Evolutionary conservation across 192 early-diverging fungal genomes (phyloP).

Genomic region (Mortierella hygrophila): DNA sequence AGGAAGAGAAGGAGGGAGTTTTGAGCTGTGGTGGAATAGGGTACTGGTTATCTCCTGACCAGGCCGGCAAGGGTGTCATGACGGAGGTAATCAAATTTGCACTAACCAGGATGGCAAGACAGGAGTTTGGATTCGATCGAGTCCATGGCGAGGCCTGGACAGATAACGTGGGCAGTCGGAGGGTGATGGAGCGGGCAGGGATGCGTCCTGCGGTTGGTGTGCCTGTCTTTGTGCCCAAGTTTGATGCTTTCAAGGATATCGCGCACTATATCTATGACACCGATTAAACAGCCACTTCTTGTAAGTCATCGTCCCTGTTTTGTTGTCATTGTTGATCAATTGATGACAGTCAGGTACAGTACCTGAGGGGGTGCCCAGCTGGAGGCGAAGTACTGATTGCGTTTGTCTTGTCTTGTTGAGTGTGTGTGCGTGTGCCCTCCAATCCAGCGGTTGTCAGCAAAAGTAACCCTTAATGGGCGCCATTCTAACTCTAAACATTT

Average conservation of each 20-base stretch:
- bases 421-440: not conserved
- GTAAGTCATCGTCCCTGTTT: not conserved
- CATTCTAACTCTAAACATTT: not conserved
- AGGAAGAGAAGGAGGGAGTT: not conserved
- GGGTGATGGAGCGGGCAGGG: slow-evolving; percentile 30
- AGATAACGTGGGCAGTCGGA: slow-evolving; percentile 23
- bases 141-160: slow-evolving; percentile 31
- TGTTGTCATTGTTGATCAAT: too few relatives aligned
- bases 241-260: slow-evolving; percentile 18
- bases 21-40: slow-evolving; percentile 18
- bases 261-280: slow-evolving; percentile 23
- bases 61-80: slow-evolving; percentile 27
- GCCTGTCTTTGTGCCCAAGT: slow-evolving; percentile 40
- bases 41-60: slow-evolving; percentile 36
- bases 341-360: too few relatives aligned
- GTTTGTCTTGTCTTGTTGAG: not conserved
- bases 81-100: slow-evolving; percentile 21
- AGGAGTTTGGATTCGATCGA: slow-evolving; percentile 25
- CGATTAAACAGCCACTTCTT: not conserved
- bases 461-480: not conserved
- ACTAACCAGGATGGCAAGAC: not conserved
- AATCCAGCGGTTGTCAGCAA: not conserved
- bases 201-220: slow-evolving; percentile 11
- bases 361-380: not conserved
- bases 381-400: not conserved